These are phyloP conservation scores for Amaranthus hypochondriacus DNA, from an alignment of 148 eudicot species.

Conservation along the genomic window DNA sequence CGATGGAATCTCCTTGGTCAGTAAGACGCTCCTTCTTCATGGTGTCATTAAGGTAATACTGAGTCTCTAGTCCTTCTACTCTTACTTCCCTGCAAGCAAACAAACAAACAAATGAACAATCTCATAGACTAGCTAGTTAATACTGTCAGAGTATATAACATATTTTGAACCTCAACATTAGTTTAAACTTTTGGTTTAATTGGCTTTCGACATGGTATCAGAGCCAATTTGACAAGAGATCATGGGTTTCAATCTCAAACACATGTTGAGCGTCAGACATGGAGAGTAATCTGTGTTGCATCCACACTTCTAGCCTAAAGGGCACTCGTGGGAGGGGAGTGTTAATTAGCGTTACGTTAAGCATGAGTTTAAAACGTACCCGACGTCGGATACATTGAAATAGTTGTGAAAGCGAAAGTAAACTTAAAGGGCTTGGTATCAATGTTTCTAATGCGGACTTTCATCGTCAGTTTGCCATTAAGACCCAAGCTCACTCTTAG, in stretches of 20 bases:
- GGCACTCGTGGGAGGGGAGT: not conserved
- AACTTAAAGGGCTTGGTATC: slow-evolving; percentile 76
- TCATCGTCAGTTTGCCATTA: slow-evolving; percentile 79
- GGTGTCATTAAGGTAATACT: slow-evolving; percentile 81
- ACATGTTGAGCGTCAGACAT: no score
- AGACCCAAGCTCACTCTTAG: slow-evolving; percentile 73
- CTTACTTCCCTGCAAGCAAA: slow-evolving; percentile 66
- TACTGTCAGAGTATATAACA: not conserved
- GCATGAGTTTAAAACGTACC: slow-evolving; percentile 31
- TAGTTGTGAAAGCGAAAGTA: slow-evolving; percentile 84
- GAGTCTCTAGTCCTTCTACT: slow-evolving; percentile 79
- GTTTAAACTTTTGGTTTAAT: no score
- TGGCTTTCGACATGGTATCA: no score
- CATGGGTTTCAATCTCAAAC: no score
- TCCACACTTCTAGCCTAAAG: not conserved
- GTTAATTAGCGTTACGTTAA: not conserved
- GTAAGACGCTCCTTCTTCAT: slow-evolving; percentile 62
- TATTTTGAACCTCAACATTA: not conserved
- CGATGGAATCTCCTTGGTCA: slow-evolving; percentile 89
- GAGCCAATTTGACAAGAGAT: no score
- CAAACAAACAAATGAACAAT: slow-evolving; percentile 14
- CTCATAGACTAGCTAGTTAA: no score
- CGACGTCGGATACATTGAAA: slow-evolving; percentile 78
- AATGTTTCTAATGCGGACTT: slow-evolving; percentile 74
- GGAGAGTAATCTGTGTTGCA: no score